Base-by-base conservation (phyloP, 345 rosid species). In the Excoecaria cochinchinensis region DNA sequence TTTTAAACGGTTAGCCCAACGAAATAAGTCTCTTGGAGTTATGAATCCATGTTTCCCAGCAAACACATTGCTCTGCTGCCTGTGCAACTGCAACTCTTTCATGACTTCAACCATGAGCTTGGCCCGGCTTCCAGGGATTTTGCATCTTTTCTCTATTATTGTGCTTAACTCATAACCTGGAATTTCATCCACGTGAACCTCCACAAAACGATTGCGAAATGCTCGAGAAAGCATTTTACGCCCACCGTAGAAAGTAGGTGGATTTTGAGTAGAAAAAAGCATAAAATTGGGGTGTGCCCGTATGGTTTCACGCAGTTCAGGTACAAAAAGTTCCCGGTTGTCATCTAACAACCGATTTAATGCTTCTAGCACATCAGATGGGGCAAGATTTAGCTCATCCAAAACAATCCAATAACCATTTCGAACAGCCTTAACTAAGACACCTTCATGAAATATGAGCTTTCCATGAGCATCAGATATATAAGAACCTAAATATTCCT, bases 31-130 rank as follows among this genome's bases (percentile, higher is more conserved):
- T 77, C 99, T 84, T 50, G 99, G 97, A 73, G 99, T 95, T 75
- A 95, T 91, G 83, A 85, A 95, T 75, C 99, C 99, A 81, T 95
- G 99, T 86, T 95, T 95, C 77, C 99, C 99, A 79, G 99, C 98
- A 88, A 95, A 95, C 21, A 91, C 93, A 83, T 92, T 92, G 86
- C 97, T 95, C 75, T 83, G 89, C 85, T 91, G 99, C 78, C 99
- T 85, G 64, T 85, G 92, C 73, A 94, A 83, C 81, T 92, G 98
- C 89, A 95, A 79, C 81, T 91, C 98, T 84, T 87, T 92, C 99
- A 95, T 92, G 72, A 95, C 89, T 53, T 92, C 91, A 69, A 92
- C 98, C 94, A 95, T 92, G 78, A 86, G 84, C 68, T 84, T 80
- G 70, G 98, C 95, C 79, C 92, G 88, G 81, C 89, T 91, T 69